Conservation (phyloP, 805 yeast species). For the Monosporozyma yasuniensis region DNA sequence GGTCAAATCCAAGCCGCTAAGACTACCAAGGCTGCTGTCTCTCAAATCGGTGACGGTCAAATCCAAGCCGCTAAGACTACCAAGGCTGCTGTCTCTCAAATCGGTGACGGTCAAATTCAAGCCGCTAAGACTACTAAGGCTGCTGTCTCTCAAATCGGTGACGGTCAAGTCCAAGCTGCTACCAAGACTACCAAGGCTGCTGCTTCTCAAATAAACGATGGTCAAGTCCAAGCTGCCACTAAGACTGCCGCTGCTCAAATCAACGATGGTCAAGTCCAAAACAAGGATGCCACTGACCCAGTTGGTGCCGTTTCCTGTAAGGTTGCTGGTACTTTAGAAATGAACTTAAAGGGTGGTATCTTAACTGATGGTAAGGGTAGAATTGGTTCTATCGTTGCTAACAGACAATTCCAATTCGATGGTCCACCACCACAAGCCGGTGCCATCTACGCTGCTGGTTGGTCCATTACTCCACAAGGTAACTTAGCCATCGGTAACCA, state of each 20-base stretch:
- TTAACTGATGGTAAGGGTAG: constrained; percentile 55
- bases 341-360: constrained; percentile 43
- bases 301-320: constrained; percentile 36
- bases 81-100: constrained; percentile 32
- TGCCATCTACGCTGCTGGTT: constrained; percentile 61
- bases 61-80: constrained; percentile 28
- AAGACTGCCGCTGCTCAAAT: constrained; percentile 33
- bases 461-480: constrained; percentile 48
- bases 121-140: constrained; percentile 22
- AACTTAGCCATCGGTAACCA: constrained; percentile 54
- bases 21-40: constrained; percentile 28
- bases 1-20: constrained; percentile 46
- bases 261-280: constrained; percentile 28
- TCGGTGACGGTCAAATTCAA: constrained; percentile 28
- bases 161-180: constrained; percentile 51
- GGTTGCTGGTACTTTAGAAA: constrained; percentile 42
- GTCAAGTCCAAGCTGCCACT: constrained; percentile 42
- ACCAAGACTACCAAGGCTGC: constrained; percentile 28
- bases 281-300: constrained; percentile 26
- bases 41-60: constrained; percentile 37
- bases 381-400: constrained; percentile 72
- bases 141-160: constrained; percentile 47
- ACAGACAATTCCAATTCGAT: constrained; percentile 79
- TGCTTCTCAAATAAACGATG: constrained; percentile 43
- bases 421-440: constrained; percentile 85